Evolutionary conservation across 2,329 filamentous ascomycete species (phyloP).

Genomic region (Venturiaceae sp.): DNA sequence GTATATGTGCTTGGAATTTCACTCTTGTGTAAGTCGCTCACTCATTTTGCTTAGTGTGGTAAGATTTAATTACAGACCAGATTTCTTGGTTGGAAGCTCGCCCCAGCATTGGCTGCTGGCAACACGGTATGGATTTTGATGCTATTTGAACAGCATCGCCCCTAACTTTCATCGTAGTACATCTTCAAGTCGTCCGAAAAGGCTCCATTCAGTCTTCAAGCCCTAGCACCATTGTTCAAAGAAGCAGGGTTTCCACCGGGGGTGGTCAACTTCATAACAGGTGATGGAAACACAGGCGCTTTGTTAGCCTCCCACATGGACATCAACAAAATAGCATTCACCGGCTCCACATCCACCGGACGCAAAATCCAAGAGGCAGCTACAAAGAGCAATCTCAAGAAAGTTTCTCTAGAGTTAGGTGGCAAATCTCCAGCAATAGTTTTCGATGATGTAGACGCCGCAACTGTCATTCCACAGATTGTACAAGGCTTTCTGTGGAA

Average conservation of each 20-base stretch:
- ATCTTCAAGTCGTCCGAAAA: conserved; percentile 23
- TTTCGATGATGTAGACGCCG: conserved; percentile 38
- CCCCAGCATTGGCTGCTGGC: conserved; percentile 20
- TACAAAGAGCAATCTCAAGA: conserved; percentile 32
- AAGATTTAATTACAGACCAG: no score
- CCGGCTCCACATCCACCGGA: conserved; percentile 26
- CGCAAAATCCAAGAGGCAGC: conserved; percentile 30
- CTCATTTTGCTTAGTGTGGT: no score
- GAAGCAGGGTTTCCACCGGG: conserved; percentile 30
- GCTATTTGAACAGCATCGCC: background rate
- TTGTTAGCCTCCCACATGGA: conserved; percentile 29
- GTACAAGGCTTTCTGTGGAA: conserved; percentile 5
- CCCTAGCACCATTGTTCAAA: conserved; percentile 19
- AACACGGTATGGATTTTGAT: conserved; percentile 20
- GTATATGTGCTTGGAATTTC: no score
- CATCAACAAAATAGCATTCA: conserved; percentile 33
- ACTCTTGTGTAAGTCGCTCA: no score
- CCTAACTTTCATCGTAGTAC: no score
- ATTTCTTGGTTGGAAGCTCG: no score
- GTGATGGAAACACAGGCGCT: conserved; percentile 19
- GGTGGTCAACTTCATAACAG: conserved; percentile 26
- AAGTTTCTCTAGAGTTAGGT: conserved; percentile 35
- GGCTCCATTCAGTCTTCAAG: conserved; percentile 15
- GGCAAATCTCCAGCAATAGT: conserved; percentile 36
- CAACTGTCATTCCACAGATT: conserved; percentile 25